Evolutionary conservation across 2,329 filamentous ascomycete genomes (phyloP), one percentile per base, ranked within the genome.

Genomic region (Phyllosticta capitalensis): DNA sequence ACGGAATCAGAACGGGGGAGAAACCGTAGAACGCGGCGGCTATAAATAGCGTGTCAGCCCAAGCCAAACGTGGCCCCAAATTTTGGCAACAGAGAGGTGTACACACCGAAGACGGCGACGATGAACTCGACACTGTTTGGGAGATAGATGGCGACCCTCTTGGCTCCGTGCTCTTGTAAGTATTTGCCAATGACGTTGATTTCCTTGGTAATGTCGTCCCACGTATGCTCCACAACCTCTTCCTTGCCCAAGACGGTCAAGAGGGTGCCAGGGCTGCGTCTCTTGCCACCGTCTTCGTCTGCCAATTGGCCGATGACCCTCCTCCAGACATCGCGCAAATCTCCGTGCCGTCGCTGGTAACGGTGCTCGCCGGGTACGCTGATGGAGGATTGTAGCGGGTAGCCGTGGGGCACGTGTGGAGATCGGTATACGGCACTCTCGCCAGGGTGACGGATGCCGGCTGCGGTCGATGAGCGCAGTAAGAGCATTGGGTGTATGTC

Each of bases 71-170:
- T 30, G 38, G 22, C 51, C 26, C 19, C 6, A 19, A 48, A 14
- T 21, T 19, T 45, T 45, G 10, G 17, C 26, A 28, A 4, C 4
- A 14, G 4, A 26, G 17, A 19, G 17, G 10, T 6, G 33, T 7
- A 51, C 55, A 38, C 57, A 84, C 82, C 82, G 68, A 99, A 95
- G 20, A 97, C 77, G 7, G 88, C 81, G 33, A 84, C 82, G 55
- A 99, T 78, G 62, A 95, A 84, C 74, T 99, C 94, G 67, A 95
- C 80, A 53, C 91, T 96, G 78, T 99, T 96, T 51, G 92, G 90
- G 60, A 97, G 81, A 72, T 95, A 96, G 64, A 97, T 82, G 63
- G 91, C 94, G 30, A 97, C 89, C 55, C 85, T 87, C 70, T 85
- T 87, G 3, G 74, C 76, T 45, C 84, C 84, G 59, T 85, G 83